Conservation (phyloP, 2,329 filamentous ascomycete genomes). For the Monosporascus ibericus region DNA sequence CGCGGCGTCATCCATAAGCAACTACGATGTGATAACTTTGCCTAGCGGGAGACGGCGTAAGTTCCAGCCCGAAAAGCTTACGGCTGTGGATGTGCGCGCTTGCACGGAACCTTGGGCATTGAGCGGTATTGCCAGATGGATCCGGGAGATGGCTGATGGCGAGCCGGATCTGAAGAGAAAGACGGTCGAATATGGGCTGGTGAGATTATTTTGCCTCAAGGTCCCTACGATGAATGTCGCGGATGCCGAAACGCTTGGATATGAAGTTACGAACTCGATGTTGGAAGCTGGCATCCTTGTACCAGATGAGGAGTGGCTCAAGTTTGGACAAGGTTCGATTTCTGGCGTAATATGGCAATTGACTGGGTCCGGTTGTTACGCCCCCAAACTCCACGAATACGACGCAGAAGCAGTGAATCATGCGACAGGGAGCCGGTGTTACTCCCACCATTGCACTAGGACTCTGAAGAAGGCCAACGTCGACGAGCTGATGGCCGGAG, state of each 20-base stretch:
- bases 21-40: constrained; percentile 78
- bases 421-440: constrained; percentile 71
- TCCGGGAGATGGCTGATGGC: constrained; percentile 83
- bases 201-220: constrained; percentile 86
- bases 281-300: constrained; percentile 70
- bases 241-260: constrained; percentile 83
- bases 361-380: constrained; percentile 86
- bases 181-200: constrained; percentile 78
- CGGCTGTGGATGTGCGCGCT: constrained; percentile 71
- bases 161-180: constrained; percentile 82
- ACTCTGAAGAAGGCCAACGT: constrained; percentile 93
- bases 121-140: constrained; percentile 80
- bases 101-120: constrained; percentile 91
- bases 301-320: constrained; percentile 95
- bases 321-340: constrained; percentile 73
- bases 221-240: constrained; percentile 98
- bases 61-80: constrained; percentile 81
- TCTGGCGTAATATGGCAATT: constrained; percentile 92
- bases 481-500: constrained; percentile 63
- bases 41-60: constrained; percentile 73
- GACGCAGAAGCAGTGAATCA: constrained; percentile 29
- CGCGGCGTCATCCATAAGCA: constrained; percentile 45
- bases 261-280: constrained; percentile 74
- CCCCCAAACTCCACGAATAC: constrained; percentile 70
- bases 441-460: constrained; percentile 87